These are phyloP conservation scores for Boletellus sp. DNA, from an alignment of 1,284 basidiomycete genomes.

Conservation along the genomic window DNA sequence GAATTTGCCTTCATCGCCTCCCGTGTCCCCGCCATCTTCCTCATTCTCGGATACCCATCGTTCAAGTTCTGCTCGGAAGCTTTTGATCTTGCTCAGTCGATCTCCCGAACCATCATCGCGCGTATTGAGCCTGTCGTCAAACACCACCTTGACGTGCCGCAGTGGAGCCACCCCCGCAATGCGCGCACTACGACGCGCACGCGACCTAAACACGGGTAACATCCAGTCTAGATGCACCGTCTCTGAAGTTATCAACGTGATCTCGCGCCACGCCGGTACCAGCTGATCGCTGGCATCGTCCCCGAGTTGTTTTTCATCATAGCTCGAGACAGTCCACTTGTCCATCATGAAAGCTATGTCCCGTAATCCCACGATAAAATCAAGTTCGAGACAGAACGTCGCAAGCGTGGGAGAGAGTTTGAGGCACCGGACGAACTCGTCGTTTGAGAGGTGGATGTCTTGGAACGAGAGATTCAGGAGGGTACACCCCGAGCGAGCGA, in stretches of 20 bases:
- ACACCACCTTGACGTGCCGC: conserved; percentile 7
- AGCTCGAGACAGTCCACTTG: too few relatives aligned
- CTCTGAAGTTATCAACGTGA: conserved; percentile 15
- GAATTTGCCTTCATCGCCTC: background rate
- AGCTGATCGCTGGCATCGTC: background rate
- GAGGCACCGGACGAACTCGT: conserved; percentile 23
- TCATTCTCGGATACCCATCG: background rate
- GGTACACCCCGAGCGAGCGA: conserved; percentile 14
- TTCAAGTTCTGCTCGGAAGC: background rate
- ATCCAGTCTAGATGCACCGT: conserved; percentile 5
- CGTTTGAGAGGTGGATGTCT: conserved; percentile 18
- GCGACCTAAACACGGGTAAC: conserved; percentile 16
- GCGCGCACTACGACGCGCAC: conserved; percentile 2
- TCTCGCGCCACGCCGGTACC: conserved; percentile 8
- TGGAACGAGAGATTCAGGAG: conserved; percentile 18
- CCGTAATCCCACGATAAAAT: conserved; percentile 14
- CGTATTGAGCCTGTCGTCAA: background rate
- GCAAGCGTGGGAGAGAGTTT: conserved; percentile 9
- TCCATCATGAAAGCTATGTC: conserved; percentile 12
- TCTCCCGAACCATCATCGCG: background rate
- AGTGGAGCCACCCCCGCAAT: conserved; percentile 3
- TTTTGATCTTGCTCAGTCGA: background rate
- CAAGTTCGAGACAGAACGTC: too few relatives aligned
- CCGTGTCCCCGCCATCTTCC: background rate
- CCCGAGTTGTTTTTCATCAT: too few relatives aligned